Evolutionary conservation across 306 rosid genomes (phyloP).

Genomic region (Spatholobus suberectus): DNA sequence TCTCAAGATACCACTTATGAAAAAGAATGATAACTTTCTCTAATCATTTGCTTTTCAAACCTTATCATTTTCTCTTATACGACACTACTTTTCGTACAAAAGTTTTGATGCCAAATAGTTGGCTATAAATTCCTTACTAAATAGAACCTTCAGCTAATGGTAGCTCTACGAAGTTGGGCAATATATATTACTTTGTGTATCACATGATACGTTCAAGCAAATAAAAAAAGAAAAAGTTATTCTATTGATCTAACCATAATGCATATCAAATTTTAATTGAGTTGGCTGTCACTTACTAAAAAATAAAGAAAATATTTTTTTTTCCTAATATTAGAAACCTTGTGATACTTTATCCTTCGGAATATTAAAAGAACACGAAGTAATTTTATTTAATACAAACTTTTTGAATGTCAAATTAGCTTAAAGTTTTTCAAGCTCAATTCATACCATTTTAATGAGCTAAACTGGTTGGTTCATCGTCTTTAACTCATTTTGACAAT

Average conservation of each 20-base stretch:
- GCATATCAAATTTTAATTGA: neutral
- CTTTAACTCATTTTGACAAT: neutral
- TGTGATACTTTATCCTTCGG: neutral
- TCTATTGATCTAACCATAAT: neutral
- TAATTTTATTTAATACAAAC: neutral
- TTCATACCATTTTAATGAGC: neutral
- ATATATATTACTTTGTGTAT: neutral
- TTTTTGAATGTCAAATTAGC: neutral
- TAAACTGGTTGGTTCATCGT: neutral
- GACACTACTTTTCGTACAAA: neutral
- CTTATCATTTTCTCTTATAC: neutral
- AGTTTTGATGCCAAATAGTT: neutral
- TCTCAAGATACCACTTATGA: neutral
- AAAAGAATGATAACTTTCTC: neutral
- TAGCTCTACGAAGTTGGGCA: neutral
- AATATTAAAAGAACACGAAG: neutral
- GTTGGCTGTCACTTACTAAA: neutral
- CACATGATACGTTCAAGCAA: neutral
- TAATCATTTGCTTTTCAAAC: neutral
- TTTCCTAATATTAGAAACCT: neutral
- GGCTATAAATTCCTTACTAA: neutral
- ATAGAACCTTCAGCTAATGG: neutral
- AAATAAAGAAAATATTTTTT: neutral
- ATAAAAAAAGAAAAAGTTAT: neutral
- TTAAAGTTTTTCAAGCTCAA: neutral